These are phyloP conservation scores for Chytridium lagenaria DNA, from an alignment of 371 early-diverging fungal genomes.

Conservation along the genomic window DNA sequence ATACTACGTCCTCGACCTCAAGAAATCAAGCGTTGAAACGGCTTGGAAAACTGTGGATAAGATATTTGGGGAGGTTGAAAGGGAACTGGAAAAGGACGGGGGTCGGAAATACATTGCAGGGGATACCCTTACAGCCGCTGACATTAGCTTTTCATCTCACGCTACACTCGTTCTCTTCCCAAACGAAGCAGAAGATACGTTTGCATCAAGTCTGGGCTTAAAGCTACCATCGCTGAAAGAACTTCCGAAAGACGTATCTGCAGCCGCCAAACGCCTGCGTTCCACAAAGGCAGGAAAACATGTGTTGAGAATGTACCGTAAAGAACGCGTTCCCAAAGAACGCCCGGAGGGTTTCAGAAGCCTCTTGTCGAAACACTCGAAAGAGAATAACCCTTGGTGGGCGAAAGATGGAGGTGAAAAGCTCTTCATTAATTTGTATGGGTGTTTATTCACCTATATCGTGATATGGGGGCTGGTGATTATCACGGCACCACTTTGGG, in stretches of 20 bases:
- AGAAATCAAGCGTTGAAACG: constrained; percentile 2
- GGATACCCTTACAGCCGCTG: constrained; percentile 48
- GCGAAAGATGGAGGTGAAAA: constrained; percentile 16
- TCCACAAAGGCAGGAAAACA: constrained; percentile 44
- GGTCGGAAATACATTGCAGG: constrained; percentile 36
- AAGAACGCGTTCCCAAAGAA: constrained; percentile 33
- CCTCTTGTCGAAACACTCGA: constrained; percentile 25
- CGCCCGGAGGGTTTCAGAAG: constrained; percentile 28
- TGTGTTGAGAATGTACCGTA: constrained; percentile 48
- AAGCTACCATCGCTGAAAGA: constrained; percentile 39
- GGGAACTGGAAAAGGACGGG: constrained; percentile 22
- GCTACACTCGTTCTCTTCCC: constrained; percentile 48
- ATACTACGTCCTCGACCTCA: constrained; percentile 17
- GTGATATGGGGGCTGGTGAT: neutral
- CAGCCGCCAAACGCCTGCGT: constrained; percentile 32
- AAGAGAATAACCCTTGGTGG: constrained; percentile 52
- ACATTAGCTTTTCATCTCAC: constrained; percentile 52
- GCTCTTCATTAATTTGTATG: constrained; percentile 1
- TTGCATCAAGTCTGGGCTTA: constrained; percentile 25
- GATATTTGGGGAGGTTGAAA: constrained; percentile 31
- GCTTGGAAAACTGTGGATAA: constrained; percentile 39
- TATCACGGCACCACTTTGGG: neutral
- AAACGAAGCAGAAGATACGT: constrained; percentile 36
- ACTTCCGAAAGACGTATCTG: constrained; percentile 31
- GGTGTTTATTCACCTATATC: neutral